Percentiles rank a stretch among this genome's conserved stretches.
Evolutionary conservation across 441 rosid genomes (phyloP).

Genomic region (Gossypium gossypioides): DNA sequence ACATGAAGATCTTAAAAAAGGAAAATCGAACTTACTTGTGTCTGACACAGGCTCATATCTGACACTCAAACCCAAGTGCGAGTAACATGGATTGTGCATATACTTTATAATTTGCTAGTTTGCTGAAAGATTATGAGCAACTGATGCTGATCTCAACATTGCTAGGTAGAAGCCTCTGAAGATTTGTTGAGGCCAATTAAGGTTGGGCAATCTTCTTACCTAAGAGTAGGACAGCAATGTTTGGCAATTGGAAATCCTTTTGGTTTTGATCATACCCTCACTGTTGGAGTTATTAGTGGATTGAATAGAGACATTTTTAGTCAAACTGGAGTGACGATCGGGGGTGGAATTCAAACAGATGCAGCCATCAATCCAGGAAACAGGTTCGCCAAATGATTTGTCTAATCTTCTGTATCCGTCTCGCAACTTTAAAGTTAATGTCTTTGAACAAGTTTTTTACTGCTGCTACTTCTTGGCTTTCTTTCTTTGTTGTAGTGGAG

Average conservation of each 20-base stretch:
- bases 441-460: neutral
- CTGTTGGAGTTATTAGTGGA: slow-evolving; percentile 87
- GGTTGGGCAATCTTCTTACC: slow-evolving; percentile 63
- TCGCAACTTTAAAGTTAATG: neutral
- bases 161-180: slow-evolving; percentile 78
- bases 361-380: slow-evolving; percentile 97
- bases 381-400: slow-evolving; percentile 37
- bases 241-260: slow-evolving; percentile 94
- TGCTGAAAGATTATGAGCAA: neutral
- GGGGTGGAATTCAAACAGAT: slow-evolving; percentile 96
- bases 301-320: slow-evolving; percentile 83
- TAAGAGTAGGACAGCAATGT: slow-evolving; percentile 91
- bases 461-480: slow-evolving; percentile 6
- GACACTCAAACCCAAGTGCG: neutral
- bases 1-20: neutral
- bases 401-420: neutral
- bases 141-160: slow-evolving; percentile 16
- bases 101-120: neutral
- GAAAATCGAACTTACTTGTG: neutral
- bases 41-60: neutral
- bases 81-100: neutral
- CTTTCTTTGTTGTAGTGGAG: slow-evolving; percentile 51
- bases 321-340: slow-evolving; percentile 79
- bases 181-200: slow-evolving; percentile 65
- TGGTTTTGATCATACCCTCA: slow-evolving; percentile 94